Conservation (phyloP, 768 basidiomycete genomes). For the Mycena rebaudengoi region DNA sequence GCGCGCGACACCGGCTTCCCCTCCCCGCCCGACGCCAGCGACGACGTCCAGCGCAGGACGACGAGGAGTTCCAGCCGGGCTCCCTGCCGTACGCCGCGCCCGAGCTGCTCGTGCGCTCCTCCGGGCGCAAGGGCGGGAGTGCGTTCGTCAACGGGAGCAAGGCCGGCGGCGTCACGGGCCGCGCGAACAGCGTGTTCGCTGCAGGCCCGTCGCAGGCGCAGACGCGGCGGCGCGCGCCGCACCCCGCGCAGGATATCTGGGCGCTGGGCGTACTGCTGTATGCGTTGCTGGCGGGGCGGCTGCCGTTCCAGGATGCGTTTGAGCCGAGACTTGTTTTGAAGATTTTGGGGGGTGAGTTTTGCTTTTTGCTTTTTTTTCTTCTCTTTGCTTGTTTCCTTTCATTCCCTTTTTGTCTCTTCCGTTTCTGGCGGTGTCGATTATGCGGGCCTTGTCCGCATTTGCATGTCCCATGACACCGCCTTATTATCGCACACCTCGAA, state of each 20-base stretch:
- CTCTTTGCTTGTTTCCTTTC: conserved; percentile 1
- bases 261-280: conserved; percentile 92
- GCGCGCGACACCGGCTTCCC: too few relatives aligned
- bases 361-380: not conserved
- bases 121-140: too few relatives aligned
- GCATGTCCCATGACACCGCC: too few relatives aligned
- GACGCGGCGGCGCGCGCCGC: not conserved
- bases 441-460: not conserved
- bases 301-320: conserved; percentile 90
- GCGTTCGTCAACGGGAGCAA: conserved; percentile 41
- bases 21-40: conserved; percentile 35
- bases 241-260: conserved; percentile 93
- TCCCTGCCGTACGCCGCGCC: conserved; percentile 93
- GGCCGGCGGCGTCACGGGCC: conserved; percentile 38
- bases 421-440: too few relatives aligned
- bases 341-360: conserved; percentile 76
- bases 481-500: too few relatives aligned
- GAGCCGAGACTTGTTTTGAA: conserved; percentile 94
- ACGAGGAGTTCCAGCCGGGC: conserved; percentile 70
- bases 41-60: conserved; percentile 41
- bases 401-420: conserved; percentile 21
- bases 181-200: conserved; percentile 19
- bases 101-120: conserved; percentile 78
- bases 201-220: not conserved
- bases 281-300: conserved; percentile 80